Percentiles rank a stretch among this genome's conserved stretches.
Evolutionary conservation across 2,329 filamentous ascomycete species (phyloP).

Genomic region (Epichloe baconii): DNA sequence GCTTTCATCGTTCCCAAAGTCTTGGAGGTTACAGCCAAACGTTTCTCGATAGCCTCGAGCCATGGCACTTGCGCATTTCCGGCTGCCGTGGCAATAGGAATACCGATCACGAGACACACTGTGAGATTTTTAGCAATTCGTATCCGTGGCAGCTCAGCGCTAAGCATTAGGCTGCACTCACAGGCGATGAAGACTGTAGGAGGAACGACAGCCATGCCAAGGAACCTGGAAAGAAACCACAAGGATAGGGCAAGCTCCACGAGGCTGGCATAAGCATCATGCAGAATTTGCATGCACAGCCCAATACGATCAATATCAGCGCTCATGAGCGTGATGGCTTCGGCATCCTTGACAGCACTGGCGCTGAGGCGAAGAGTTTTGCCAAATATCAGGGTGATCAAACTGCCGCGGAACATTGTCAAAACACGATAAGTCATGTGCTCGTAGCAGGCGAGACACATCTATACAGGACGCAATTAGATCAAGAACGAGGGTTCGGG

Average conservation of each 20-base stretch:
- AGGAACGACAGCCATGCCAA: slow-evolving; percentile 11
- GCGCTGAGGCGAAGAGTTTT: slow-evolving; percentile 22
- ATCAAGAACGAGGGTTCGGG: slow-evolving; percentile 13
- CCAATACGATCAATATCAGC: slow-evolving; percentile 27
- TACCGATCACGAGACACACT: slow-evolving; percentile 8
- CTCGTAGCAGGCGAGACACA: slow-evolving; percentile 7
- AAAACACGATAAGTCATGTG: slow-evolving; percentile 22
- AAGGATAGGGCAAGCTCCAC: slow-evolving; percentile 22
- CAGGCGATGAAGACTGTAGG: slow-evolving; percentile 12
- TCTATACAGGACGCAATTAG: slow-evolving; percentile 12
- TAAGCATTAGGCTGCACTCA: not conserved
- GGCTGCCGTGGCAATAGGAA: slow-evolving; percentile 11
- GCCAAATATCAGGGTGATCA: slow-evolving; percentile 33
- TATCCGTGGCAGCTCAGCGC: not conserved
- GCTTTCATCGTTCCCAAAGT: slow-evolving; percentile 22
- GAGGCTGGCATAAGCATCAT: slow-evolving; percentile 22
- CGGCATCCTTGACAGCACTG: slow-evolving; percentile 17
- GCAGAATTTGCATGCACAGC: slow-evolving; percentile 13
- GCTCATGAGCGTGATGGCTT: slow-evolving; percentile 29
- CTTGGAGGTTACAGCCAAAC: slow-evolving; percentile 12
- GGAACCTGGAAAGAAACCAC: slow-evolving; percentile 18
- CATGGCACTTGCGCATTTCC: slow-evolving; percentile 13
- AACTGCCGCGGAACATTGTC: slow-evolving; percentile 20
- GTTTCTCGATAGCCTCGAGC: slow-evolving; percentile 16
- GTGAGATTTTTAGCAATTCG: not conserved